These are phyloP conservation scores for Ceratobasidium sp. DNA, from an alignment of 1,284 basidiomycete species.

Conservation along the genomic window DNA sequence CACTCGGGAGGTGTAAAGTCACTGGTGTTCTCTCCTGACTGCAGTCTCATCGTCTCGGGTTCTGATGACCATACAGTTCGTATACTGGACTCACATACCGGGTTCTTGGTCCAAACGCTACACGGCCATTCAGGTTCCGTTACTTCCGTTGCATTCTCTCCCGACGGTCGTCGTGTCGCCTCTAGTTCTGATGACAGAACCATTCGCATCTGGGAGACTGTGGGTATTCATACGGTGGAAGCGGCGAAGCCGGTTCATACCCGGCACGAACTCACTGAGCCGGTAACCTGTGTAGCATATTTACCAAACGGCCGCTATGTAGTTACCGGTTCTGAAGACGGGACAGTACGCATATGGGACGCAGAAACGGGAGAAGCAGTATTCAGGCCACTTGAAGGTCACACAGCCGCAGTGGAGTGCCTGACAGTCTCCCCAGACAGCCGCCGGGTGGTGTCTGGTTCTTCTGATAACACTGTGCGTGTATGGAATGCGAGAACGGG, in stretches of 20 bases:
- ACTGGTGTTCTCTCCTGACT: not conserved
- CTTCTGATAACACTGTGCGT: constrained; percentile 19
- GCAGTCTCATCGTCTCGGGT: not conserved
- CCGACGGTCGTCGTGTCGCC: no score
- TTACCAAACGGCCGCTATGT: no score
- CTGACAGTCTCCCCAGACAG: constrained; percentile 26
- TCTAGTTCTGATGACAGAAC: no score
- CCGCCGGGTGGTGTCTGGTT: constrained; percentile 17
- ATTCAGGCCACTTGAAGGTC: not conserved
- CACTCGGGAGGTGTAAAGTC: not conserved
- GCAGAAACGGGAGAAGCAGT: constrained; percentile 1
- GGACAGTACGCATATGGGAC: constrained; percentile 42
- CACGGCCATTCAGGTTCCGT: no score
- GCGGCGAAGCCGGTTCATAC: no score
- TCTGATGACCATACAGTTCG: not conserved
- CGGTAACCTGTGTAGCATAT: no score
- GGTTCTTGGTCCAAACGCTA: no score
- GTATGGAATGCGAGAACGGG: constrained; percentile 39
- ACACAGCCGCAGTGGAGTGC: not conserved
- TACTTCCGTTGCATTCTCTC: no score
- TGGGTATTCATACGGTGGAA: no score
- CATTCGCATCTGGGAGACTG: no score
- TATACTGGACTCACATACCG: no score
- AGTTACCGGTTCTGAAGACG: not conserved
- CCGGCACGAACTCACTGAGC: no score